Conservation (phyloP, 1,284 basidiomycete species). For the Cystobasidiaceae sp. region DNA sequence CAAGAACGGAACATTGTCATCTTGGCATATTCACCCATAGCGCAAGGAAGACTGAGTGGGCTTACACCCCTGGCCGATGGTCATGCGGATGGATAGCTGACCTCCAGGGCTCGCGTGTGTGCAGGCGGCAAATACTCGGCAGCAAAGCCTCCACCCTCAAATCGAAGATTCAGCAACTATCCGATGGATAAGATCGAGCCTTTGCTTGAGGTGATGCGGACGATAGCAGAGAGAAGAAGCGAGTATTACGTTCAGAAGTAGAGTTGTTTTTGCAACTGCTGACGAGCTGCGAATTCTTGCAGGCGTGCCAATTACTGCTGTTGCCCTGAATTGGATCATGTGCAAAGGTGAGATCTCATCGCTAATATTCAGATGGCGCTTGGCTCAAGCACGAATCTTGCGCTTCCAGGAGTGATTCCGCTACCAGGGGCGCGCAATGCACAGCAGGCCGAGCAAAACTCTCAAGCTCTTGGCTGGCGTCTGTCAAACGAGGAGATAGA, state of each 20-base stretch:
- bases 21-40: background rate
- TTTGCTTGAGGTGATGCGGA: constrained; percentile 42
- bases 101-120: background rate
- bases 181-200: constrained; percentile 45
- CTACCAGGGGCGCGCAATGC: constrained; percentile 47
- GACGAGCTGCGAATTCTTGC: no score
- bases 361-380: background rate
- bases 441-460: constrained; percentile 42
- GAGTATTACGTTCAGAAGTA: background rate
- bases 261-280: background rate
- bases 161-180: constrained; percentile 34
- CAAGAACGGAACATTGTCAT: background rate
- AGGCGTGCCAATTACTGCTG: constrained; percentile 43
- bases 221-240: constrained; percentile 42
- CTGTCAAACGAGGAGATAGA: background rate
- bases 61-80: background rate
- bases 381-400: background rate
- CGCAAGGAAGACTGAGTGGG: background rate
- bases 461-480: background rate
- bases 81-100: no score
- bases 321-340: constrained; percentile 49
- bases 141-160: background rate
- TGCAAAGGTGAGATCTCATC: constrained; percentile 40
- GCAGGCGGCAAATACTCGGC: constrained; percentile 5
- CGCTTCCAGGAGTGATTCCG: constrained; percentile 43